Base-by-base conservation (phyloP, 2,329 filamentous ascomycete species). In the Emericellopsis cladophorae region DNA sequence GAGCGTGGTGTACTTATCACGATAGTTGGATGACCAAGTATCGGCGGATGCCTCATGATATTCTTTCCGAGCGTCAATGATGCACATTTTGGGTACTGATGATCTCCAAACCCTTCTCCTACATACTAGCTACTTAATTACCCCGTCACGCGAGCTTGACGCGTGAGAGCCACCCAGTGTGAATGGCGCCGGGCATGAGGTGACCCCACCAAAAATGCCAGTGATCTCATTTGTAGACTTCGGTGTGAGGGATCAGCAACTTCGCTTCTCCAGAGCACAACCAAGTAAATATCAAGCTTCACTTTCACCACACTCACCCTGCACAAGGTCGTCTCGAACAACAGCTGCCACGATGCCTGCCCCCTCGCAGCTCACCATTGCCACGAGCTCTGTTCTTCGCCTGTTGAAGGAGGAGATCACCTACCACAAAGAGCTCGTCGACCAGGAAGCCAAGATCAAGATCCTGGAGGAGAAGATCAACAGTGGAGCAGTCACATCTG, bases 381-480 rank as follows among this genome's bases (percentile, higher is more conserved):
- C 83, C 36, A 92, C 85, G 21, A 76, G 81, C 46, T 79, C 86
- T 16, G 77, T 96, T 49, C 70, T 75, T 52, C 86, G 92, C 44
- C 76, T 96, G 37, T 76, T 95, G 49, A 95, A 94, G 62, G 92
- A 98, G 62, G 86, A 95, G 61, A 69, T 74, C 32, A 90, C 81
- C 52, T 96, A 98, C 66, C 83, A 89, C 68, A 83, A 83, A 56
- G 92, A 98, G 61, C 73, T 89, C 16, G 67, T 74, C 47, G 70
- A 81, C 48, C 89, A 96, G 58, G 72, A 84, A 51, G 72, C 74
- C 45, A 76, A 83, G 42, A 74, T 93, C 48, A 65, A 74, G 58
- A 76, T 79, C 57, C 70, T 94, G 15, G 71, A 80, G 57, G 66
- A 70, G 36, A 77, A 83, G 50, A 58, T 76, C 26, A 58, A 67